Conservation (phyloP, 2,329 filamentous ascomycete species). For the Talaromyces sp. region DNA sequence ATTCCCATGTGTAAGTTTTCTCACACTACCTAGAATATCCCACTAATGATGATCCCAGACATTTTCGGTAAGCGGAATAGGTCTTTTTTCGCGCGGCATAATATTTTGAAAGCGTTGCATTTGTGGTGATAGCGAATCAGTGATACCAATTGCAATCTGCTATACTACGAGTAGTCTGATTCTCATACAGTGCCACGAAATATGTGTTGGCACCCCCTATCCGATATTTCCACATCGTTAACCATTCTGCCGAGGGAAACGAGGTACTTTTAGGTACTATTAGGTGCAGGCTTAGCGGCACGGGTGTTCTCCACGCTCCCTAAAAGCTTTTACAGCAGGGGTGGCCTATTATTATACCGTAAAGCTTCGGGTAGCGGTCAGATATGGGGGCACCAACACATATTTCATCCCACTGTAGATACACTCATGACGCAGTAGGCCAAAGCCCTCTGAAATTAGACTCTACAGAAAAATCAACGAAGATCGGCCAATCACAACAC, state of each 20-base stretch:
- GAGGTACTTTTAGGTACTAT: too few relatives aligned
- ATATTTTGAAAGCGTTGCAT: constrained; percentile 56
- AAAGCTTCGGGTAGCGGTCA: too few relatives aligned
- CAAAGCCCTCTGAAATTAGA: not conserved
- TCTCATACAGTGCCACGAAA: not conserved
- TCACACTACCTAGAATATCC: too few relatives aligned
- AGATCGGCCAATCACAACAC: constrained; percentile 8
- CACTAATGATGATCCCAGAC: constrained; percentile 49
- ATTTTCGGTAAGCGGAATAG: constrained; percentile 74
- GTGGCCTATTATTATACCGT: too few relatives aligned
- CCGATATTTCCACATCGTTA: too few relatives aligned
- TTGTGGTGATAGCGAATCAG: constrained; percentile 22
- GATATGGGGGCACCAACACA: too few relatives aligned
- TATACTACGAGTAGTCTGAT: not conserved
- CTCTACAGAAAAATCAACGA: not conserved
- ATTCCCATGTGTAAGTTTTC: constrained; percentile 71
- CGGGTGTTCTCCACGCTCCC: too few relatives aligned
- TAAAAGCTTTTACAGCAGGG: too few relatives aligned
- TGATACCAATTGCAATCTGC: not conserved
- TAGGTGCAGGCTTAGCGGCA: too few relatives aligned
- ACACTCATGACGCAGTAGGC: not conserved
- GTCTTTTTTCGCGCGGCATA: constrained; percentile 70
- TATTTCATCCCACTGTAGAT: too few relatives aligned
- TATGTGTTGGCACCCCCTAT: too few relatives aligned
- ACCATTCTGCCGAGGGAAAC: too few relatives aligned